Conservation (phyloP, 2,329 filamentous ascomycete species). For the Cladosporium sp. region DNA sequence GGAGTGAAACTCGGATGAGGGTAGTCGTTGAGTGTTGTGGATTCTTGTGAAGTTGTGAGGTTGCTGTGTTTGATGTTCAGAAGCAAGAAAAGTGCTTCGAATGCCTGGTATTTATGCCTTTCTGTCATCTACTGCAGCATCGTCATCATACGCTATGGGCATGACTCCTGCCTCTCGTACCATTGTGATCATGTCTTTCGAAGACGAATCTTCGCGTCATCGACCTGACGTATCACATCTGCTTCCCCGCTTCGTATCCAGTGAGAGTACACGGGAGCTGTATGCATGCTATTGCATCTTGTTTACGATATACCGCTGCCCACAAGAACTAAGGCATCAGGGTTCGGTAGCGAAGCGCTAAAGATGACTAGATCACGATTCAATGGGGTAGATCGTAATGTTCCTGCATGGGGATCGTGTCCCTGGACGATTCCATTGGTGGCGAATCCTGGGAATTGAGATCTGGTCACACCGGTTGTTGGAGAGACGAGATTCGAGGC, state of each 20-base stretch:
- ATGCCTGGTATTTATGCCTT: neutral
- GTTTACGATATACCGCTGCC: neutral
- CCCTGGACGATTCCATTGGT: neutral
- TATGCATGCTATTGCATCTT: neutral
- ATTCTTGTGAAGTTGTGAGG: neutral
- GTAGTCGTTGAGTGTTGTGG: neutral
- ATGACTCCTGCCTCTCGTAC: neutral
- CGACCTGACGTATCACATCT: neutral
- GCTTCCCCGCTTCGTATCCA: neutral
- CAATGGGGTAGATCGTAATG: neutral
- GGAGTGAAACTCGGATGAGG: neutral
- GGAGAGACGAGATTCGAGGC: neutral
- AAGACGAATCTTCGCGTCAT: neutral
- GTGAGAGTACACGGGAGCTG: neutral
- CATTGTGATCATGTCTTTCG: neutral
- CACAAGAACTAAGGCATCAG: neutral
- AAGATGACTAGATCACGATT: neutral
- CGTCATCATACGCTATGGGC: neutral
- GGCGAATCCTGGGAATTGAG: neutral
- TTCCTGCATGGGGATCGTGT: neutral
- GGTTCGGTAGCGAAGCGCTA: conserved; percentile 1
- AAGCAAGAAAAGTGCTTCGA: neutral
- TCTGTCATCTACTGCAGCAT: neutral
- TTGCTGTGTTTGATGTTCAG: neutral
- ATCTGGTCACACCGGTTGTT: neutral